A percentile compares a stretch with the other conserved stretches of the same genome.
These are phyloP conservation scores for Entomophthora muscae DNA, from an alignment of 371 early-diverging fungal genomes.

Conservation along the genomic window DNA sequence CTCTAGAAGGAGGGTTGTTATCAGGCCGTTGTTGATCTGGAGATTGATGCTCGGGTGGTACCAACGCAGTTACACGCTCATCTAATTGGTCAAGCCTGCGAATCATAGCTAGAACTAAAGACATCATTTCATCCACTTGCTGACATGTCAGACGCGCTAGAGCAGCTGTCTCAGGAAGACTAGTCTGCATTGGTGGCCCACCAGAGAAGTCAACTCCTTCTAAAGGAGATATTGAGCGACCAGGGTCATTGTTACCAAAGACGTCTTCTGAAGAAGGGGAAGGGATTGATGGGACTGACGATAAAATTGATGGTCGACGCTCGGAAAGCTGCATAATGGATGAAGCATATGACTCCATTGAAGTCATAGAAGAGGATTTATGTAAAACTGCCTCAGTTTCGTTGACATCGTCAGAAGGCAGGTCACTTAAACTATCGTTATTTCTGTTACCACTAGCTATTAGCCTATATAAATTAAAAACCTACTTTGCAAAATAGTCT, in stretches of 20 bases:
- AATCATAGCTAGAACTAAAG: conserved; percentile 6
- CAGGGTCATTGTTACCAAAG: background rate
- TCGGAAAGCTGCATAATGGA: conserved; percentile 1
- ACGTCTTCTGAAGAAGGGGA: background rate
- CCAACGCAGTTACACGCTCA: background rate
- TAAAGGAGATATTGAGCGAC: background rate
- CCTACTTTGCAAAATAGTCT: background rate
- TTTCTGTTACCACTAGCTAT: background rate
- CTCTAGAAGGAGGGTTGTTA: background rate
- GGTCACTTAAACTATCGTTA: background rate
- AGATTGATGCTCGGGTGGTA: background rate
- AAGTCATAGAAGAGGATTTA: background rate
- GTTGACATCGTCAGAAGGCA: background rate
- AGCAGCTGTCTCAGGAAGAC: conserved; percentile 6
- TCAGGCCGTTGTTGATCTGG: background rate
- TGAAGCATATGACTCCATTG: conserved; percentile 1
- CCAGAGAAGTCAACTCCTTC: background rate
- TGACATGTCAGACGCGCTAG: conserved; percentile 1
- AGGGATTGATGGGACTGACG: background rate
- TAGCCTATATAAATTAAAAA: background rate
- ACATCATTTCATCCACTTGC: conserved; percentile 8
- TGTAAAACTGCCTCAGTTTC: background rate
- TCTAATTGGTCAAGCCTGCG: conserved; percentile 7
- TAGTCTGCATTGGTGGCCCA: background rate
- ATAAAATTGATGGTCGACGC: background rate